Percentiles rank a stretch among this genome's conserved stretches.
Evolutionary conservation across 805 yeast species (phyloP).

Genomic region (Starmerella bombicola): DNA sequence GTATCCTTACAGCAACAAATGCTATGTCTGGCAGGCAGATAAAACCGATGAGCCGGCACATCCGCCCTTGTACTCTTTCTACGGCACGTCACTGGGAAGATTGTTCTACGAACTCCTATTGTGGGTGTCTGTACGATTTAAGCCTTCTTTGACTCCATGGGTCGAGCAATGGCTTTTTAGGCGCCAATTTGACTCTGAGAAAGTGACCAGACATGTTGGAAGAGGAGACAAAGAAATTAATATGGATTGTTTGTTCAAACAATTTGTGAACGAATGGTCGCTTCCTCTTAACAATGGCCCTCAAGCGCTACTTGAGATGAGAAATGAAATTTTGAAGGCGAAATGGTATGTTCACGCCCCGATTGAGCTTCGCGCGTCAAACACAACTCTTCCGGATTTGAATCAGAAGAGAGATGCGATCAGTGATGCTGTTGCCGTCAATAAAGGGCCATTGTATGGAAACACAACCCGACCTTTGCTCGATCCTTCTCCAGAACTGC

Average conservation of each 20-base stretch:
- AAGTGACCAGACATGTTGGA: slow-evolving; percentile 48
- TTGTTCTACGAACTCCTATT: slow-evolving; percentile 65
- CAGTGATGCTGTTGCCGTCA: background rate
- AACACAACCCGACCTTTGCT: slow-evolving; percentile 68
- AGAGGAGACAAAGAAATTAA: slow-evolving; percentile 76
- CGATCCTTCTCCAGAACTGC: slow-evolving; percentile 64
- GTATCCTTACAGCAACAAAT: slow-evolving; percentile 83
- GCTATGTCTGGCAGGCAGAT: slow-evolving; percentile 82
- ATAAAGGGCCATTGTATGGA: slow-evolving; percentile 66
- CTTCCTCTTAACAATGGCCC: slow-evolving; percentile 73
- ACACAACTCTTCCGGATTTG: slow-evolving; percentile 37
- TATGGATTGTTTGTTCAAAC: slow-evolving; percentile 91
- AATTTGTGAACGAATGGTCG: slow-evolving; percentile 96
- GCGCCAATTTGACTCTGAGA: slow-evolving; percentile 50
- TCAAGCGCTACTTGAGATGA: slow-evolving; percentile 40
- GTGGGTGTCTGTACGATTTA: slow-evolving; percentile 62
- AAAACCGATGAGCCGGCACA: slow-evolving; percentile 56
- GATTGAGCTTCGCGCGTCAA: slow-evolving; percentile 85
- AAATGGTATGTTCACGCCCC: slow-evolving; percentile 89
- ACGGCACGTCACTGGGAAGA: slow-evolving; percentile 71
- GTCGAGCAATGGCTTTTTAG: slow-evolving; percentile 76
- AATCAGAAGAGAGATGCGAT: background rate
- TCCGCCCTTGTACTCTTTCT: slow-evolving; percentile 64
- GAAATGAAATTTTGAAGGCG: slow-evolving; percentile 43
- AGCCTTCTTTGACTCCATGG: slow-evolving; percentile 67